A percentile compares a stretch with the other conserved stretches of the same genome.
phyloP scores from a whole-genome alignment of 2,329 filamentous ascomycete species.

The Fusarium abutilonis region DNA sequence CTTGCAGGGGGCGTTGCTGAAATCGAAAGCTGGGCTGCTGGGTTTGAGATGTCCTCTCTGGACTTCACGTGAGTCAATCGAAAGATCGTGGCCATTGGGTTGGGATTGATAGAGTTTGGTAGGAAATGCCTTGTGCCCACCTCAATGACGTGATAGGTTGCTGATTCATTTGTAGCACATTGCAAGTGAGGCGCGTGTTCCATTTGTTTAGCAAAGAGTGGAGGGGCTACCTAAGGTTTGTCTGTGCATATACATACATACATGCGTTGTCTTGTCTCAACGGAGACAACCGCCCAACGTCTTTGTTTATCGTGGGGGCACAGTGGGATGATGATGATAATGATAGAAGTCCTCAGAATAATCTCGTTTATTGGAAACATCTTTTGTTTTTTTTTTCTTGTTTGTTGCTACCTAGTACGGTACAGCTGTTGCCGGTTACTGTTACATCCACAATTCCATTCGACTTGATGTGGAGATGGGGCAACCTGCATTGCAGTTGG shows the following conservation, averaged over 20 bases:
- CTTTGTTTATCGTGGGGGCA: not conserved
- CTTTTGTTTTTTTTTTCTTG: not conserved
- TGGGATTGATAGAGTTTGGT: slow-evolving; percentile 9
- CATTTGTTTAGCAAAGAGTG: slow-evolving; percentile 21
- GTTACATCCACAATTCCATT: slow-evolving; percentile 29
- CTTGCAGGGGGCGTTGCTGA: slow-evolving; percentile 27
- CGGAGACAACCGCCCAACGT: slow-evolving; percentile 3
- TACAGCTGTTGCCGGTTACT: slow-evolving; percentile 9
- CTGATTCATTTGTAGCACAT: slow-evolving; percentile 22
- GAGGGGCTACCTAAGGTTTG: slow-evolving; percentile 12
- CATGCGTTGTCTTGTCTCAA: not conserved
- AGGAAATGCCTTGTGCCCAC: slow-evolving; percentile 14
- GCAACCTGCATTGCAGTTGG: slow-evolving; percentile 8
- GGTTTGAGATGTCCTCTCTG: slow-evolving; percentile 4
- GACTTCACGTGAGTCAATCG: not conserved
- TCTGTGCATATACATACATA: not conserved
- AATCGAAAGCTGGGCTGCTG: slow-evolving; percentile 1
- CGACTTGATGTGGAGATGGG: slow-evolving; percentile 16
- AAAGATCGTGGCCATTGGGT: slow-evolving; percentile 7
- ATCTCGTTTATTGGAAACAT: slow-evolving; percentile 4
- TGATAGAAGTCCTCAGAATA: slow-evolving; percentile 3
- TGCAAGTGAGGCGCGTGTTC: slow-evolving; percentile 27
- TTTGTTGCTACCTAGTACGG: slow-evolving; percentile 10
- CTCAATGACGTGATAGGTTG: slow-evolving; percentile 28
- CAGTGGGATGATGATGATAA: not conserved